A percentile compares a stretch with the other conserved stretches of the same genome.
phyloP scores from a whole-genome alignment of 129 eudicot genomes.

The Helichrysum umbraculigerum region DNA sequence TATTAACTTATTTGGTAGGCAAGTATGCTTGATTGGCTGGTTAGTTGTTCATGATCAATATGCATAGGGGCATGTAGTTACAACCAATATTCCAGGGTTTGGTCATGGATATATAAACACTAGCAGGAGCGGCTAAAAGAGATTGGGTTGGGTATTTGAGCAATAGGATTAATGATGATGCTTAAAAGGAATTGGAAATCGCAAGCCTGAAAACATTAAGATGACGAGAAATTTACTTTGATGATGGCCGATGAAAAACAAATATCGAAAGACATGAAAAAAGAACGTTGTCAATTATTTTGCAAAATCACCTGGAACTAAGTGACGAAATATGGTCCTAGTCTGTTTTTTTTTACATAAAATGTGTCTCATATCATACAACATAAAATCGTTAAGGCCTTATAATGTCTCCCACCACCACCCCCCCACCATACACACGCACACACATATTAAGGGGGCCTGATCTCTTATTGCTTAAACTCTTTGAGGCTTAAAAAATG shows the following conservation, averaged over 20 bases:
- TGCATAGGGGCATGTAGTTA: conserved; percentile 3
- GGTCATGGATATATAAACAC: background rate
- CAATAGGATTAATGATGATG: background rate
- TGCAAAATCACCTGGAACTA: no score
- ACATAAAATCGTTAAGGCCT: no score
- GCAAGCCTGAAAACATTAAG: background rate
- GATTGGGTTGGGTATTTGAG: background rate
- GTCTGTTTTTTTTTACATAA: no score
- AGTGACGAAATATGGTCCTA: no score
- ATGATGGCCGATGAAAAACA: background rate
- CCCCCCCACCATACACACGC: no score
- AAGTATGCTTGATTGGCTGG: conserved; percentile 4
- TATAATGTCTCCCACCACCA: no score
- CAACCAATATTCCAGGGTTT: background rate
- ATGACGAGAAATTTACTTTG: background rate
- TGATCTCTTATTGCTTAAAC: no score
- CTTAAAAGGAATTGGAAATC: background rate
- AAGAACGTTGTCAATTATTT: no score
- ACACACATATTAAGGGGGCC: no score
- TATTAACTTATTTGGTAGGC: conserved; percentile 2
- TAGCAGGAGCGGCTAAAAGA: background rate
- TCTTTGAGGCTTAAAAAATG: no score
- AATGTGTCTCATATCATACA: no score
- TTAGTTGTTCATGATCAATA: conserved; percentile 7
- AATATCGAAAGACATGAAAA: background rate